Percentiles rank a stretch among this genome's conserved stretches.
Evolutionary conservation across 495 filamentous ascomycete species (phyloP).

Genomic region (Baudoinia panamericana): DNA sequence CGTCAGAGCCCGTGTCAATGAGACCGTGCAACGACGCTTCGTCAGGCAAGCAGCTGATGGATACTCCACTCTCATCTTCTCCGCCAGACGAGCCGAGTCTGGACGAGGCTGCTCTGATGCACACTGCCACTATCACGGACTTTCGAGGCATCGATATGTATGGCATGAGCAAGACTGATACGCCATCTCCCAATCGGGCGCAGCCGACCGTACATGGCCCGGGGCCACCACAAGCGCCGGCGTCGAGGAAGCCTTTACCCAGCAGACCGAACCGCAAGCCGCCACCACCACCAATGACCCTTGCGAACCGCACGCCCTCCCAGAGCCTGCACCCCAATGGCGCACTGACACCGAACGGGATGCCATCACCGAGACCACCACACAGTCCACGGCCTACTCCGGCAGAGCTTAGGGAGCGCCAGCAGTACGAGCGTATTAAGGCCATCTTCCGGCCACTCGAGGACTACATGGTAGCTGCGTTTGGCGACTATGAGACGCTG

Average conservation of each 20-base stretch:
- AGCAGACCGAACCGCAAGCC: conserved; percentile 17
- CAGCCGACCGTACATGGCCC: conserved; percentile 6
- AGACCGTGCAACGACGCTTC: not conserved
- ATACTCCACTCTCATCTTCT: conserved; percentile 12
- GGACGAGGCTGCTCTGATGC: not conserved
- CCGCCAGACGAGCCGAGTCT: conserved; percentile 8
- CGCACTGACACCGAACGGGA: not conserved
- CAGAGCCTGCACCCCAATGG: conserved; percentile 12
- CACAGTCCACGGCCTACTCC: conserved; percentile 14
- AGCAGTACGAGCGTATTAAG: conserved; percentile 17
- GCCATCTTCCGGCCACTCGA: conserved; percentile 53
- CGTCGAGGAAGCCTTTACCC: conserved; percentile 3
- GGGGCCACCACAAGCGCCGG: not conserved
- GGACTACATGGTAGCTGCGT: conserved; percentile 56
- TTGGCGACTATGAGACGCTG: conserved; percentile 55
- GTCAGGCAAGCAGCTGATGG: conserved; percentile 4
- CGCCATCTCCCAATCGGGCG: conserved; percentile 7
- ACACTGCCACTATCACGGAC: conserved; percentile 17
- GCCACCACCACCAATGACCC: conserved; percentile 20
- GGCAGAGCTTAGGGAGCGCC: conserved; percentile 11
- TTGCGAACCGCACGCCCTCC: conserved; percentile 2
- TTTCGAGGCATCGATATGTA: conserved; percentile 15
- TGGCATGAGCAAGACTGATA: conserved; percentile 7
- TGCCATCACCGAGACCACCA: conserved; percentile 6
- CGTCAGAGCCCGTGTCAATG: not conserved